These are phyloP conservation scores for Colletotrichum magnum DNA, from an alignment of 2,329 filamentous ascomycete genomes.

Conservation along the genomic window DNA sequence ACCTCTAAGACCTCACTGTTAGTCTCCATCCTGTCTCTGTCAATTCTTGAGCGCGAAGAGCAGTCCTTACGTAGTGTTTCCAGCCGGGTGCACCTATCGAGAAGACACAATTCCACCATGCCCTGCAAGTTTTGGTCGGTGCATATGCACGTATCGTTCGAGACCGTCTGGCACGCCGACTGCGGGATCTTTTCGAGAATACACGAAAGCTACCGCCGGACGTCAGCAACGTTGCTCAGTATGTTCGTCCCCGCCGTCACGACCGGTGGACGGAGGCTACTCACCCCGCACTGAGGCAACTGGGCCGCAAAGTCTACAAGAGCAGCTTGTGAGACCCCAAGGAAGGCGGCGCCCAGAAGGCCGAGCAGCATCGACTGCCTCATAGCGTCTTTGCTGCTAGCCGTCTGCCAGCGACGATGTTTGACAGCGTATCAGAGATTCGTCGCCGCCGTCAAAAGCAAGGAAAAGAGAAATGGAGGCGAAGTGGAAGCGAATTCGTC, in stretches of 20 bases:
- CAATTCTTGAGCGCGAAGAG: too few relatives aligned
- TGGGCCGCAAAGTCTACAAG: slow-evolving; percentile 39
- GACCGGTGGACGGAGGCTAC: neutral
- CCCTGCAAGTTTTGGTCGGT: slow-evolving; percentile 42
- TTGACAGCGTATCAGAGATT: neutral
- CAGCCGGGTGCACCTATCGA: slow-evolving; percentile 43
- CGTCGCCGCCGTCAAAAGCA: neutral
- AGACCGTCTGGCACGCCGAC: slow-evolving; percentile 44
- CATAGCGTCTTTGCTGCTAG: slow-evolving; percentile 18
- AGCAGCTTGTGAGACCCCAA: slow-evolving; percentile 32
- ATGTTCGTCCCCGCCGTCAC: neutral
- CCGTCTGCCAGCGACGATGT: neutral
- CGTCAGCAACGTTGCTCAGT: neutral
- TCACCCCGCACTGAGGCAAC: slow-evolving; percentile 44
- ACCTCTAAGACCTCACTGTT: slow-evolving; percentile 45
- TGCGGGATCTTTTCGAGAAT: slow-evolving; percentile 42
- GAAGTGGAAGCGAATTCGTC: neutral
- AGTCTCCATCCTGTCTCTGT: slow-evolving; percentile 12
- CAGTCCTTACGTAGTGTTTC: slow-evolving; percentile 47
- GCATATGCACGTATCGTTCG: slow-evolving; percentile 49
- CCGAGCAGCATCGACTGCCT: slow-evolving; percentile 35
- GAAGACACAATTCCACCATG: slow-evolving; percentile 44
- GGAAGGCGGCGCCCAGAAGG: slow-evolving; percentile 33
- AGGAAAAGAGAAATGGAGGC: neutral
- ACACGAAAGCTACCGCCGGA: slow-evolving; percentile 42